phyloP scores from a whole-genome alignment of 2,329 filamentous ascomycete species.

The Fusarium subtropicale region DNA sequence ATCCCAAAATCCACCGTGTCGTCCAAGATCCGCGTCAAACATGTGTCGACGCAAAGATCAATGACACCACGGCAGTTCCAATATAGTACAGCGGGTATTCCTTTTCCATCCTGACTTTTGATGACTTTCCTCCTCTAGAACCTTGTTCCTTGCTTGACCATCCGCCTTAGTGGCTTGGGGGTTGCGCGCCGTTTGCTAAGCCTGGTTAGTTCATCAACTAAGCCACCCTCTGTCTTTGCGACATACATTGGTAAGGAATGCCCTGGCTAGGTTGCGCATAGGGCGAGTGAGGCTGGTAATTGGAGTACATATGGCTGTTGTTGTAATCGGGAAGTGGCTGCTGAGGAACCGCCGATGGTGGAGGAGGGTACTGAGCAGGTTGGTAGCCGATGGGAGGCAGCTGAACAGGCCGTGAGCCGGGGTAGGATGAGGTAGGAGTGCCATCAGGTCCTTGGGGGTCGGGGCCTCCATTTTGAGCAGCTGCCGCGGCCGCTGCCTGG shows the following conservation, averaged over 20 bases:
- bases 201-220: constrained; percentile 31
- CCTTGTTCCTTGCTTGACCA: constrained; percentile 30
- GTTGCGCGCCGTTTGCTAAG: constrained; percentile 52
- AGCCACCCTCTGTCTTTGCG: constrained; percentile 25
- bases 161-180: constrained; percentile 49
- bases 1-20: constrained; percentile 6
- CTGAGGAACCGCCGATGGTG: constrained; percentile 64
- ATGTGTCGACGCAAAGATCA: neutral
- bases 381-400: constrained; percentile 82
- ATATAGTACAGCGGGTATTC: constrained; percentile 48
- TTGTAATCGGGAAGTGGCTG: constrained; percentile 68
- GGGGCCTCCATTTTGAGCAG: constrained; percentile 62
- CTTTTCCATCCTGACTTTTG: constrained; percentile 46
- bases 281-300: constrained; percentile 69
- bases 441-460: constrained; percentile 60
- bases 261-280: constrained; percentile 68
- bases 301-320: constrained; percentile 65
- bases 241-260: constrained; percentile 71
- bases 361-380: constrained; percentile 73
- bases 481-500: constrained; percentile 62
- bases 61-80: constrained; percentile 27
- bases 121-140: constrained; percentile 47
- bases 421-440: constrained; percentile 64
- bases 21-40: neutral
- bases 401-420: constrained; percentile 70